phyloP scores from a whole-genome alignment of 2,329 filamentous ascomycete species.

The Phyllosticta citrichinensis region DNA sequence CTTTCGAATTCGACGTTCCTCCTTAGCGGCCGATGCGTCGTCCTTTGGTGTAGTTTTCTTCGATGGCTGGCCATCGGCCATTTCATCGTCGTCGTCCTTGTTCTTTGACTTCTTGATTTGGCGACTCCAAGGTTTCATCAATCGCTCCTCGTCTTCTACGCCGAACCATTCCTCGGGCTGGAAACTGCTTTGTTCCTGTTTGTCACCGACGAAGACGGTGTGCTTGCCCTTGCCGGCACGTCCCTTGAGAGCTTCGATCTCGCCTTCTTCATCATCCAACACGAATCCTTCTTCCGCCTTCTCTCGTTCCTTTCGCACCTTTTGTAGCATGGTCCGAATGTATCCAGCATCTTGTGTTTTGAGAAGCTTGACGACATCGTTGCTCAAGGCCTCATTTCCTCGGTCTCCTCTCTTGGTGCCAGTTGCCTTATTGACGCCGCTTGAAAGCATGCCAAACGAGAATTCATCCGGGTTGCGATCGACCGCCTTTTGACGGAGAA shows the following conservation, averaged over 20 bases:
- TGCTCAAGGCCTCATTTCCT: conserved; percentile 37
- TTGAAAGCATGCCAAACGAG: conserved; percentile 53
- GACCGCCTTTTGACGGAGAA: conserved; percentile 48
- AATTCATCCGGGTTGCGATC: conserved; percentile 59
- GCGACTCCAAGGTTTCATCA: conserved; percentile 15
- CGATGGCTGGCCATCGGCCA: conserved; percentile 18
- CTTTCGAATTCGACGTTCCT: conserved; percentile 27
- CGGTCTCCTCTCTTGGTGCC: conserved; percentile 33
- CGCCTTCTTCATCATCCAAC: conserved; percentile 31
- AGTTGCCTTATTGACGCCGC: conserved; percentile 35
- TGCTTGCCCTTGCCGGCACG: conserved; percentile 17
- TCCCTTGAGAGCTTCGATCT: conserved; percentile 31
- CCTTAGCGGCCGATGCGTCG: conserved; percentile 13
- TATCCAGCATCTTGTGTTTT: conserved; percentile 58
- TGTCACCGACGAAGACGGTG: conserved; percentile 32
- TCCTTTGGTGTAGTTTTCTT: conserved; percentile 13
- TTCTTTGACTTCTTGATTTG: conserved; percentile 17
- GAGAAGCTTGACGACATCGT: conserved; percentile 51
- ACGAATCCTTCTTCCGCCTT: conserved; percentile 33
- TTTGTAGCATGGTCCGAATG: conserved; percentile 47
- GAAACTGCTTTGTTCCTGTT: conserved; percentile 32
- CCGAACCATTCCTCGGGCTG: conserved; percentile 32
- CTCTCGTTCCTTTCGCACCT: conserved; percentile 43
- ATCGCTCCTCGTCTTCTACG: conserved; percentile 17
- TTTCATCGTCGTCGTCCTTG: conserved; percentile 15